Percentiles rank a stretch among this genome's conserved stretches.
These are phyloP conservation scores for Dryadomyces quercus-mongolicae DNA, from an alignment of 2,329 filamentous ascomycete genomes.

Conservation along the genomic window DNA sequence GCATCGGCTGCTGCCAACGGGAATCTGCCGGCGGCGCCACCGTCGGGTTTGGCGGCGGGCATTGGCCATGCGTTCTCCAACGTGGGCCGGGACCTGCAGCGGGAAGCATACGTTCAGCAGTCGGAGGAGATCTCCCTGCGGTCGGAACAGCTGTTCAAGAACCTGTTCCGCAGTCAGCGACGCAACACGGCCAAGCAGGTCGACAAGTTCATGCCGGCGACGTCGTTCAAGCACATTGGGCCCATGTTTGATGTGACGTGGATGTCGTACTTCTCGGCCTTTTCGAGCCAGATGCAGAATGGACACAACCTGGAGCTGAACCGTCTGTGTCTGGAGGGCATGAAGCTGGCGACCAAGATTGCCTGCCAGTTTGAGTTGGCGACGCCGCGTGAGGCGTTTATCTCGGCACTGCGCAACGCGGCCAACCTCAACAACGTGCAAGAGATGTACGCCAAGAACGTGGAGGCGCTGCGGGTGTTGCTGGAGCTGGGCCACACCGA, in stretches of 20 bases:
- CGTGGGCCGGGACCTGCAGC: conserved; percentile 79
- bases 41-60: conserved; percentile 62
- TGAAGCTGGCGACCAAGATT: conserved; percentile 87
- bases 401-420: conserved; percentile 82
- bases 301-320: conserved; percentile 88
- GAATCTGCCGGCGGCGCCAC: conserved; percentile 36
- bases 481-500: conserved; percentile 88
- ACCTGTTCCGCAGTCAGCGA: conserved; percentile 78
- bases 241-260: conserved; percentile 98
- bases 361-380: conserved; percentile 87
- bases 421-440: conserved; percentile 93
- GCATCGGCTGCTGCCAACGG: conserved; percentile 78
- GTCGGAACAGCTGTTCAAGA: conserved; percentile 81
- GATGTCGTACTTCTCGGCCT: conserved; percentile 96
- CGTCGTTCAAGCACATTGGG: conserved; percentile 86
- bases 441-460: conserved; percentile 91
- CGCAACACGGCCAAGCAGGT: conserved; percentile 60
- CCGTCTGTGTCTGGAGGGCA: conserved; percentile 84
- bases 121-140: conserved; percentile 78
- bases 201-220: conserved; percentile 77
- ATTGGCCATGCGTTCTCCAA: conserved; percentile 85
- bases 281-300: conserved; percentile 89
- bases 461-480: conserved; percentile 84
- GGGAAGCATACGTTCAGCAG: conserved; percentile 87
- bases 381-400: conserved; percentile 89